Conservation (phyloP, 2,329 filamentous ascomycete species). For the Xylaria sp. region DNA sequence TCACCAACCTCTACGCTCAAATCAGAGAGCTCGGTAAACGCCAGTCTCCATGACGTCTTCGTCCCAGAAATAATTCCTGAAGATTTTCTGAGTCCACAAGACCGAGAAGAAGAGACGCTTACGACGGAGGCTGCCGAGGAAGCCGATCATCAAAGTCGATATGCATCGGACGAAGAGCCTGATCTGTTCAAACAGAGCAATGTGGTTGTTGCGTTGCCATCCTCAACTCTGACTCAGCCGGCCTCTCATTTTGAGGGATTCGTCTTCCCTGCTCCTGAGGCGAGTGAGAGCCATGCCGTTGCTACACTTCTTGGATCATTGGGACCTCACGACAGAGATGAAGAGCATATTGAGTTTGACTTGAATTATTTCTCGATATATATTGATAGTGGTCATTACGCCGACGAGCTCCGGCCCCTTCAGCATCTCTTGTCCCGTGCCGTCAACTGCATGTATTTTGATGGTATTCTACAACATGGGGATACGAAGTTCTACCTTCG, state of each 20-base stretch:
- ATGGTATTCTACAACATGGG: constrained; percentile 67
- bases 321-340: constrained; percentile 29
- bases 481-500: constrained; percentile 62
- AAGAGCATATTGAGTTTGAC: constrained; percentile 60
- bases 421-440: constrained; percentile 61
- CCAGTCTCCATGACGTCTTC: not conserved
- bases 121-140: not conserved
- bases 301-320: constrained; percentile 45
- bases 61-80: not conserved
- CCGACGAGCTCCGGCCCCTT: constrained; percentile 65
- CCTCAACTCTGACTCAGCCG: constrained; percentile 43
- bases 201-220: constrained; percentile 40
- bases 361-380: constrained; percentile 71
- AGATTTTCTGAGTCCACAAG: not conserved
- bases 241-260: constrained; percentile 48
- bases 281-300: constrained; percentile 50
- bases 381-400: constrained; percentile 51
- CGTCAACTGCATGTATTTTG: constrained; percentile 61
- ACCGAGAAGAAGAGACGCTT: not conserved
- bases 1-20: constrained; percentile 2
- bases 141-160: not conserved
- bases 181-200: not conserved
- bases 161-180: not conserved
- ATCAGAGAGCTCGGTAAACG: not conserved
- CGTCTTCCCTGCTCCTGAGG: constrained; percentile 41